Conservation (phyloP, 805 yeast species). For the Ogataea sp. region DNA sequence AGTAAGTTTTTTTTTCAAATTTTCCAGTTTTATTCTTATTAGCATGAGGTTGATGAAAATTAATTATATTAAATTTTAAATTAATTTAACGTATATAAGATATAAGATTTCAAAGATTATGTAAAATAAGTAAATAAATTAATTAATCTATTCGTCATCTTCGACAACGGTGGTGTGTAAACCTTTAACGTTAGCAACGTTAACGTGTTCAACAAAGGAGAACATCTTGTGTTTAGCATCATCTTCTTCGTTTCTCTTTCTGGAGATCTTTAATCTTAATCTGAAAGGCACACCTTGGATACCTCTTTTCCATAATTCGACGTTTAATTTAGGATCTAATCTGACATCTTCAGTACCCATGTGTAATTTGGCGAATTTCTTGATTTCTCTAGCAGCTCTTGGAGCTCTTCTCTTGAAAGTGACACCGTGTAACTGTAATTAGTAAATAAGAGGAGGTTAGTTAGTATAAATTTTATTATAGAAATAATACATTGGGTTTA, state of each 20-base stretch:
- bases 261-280: constrained; percentile 95
- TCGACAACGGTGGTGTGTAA: constrained; percentile 96
- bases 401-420: constrained; percentile 99
- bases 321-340: constrained; percentile 97
- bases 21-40: too few species aligned
- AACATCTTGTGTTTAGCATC: constrained; percentile 96
- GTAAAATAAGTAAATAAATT: not conserved
- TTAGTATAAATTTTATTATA: not conserved
- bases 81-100: not conserved
- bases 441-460: not conserved
- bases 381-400: constrained; percentile 98
- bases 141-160: constrained; percentile 34
- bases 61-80: too few species aligned
- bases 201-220: constrained; percentile 96
- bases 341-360: constrained; percentile 99
- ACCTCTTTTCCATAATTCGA: constrained; percentile 99
- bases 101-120: not conserved
- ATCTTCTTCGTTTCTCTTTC: constrained; percentile 99
- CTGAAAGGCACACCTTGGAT: constrained; percentile 98
- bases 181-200: constrained; percentile 93
- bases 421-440: constrained; percentile 81
- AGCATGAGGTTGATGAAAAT: constrained; percentile 4
- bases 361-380: constrained; percentile 96
- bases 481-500: not conserved
- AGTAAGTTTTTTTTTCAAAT: too few species aligned